These are phyloP conservation scores for Pythium scleroteichum DNA, from an alignment of 352 stramenopile species.

Conservation along the genomic window DNA sequence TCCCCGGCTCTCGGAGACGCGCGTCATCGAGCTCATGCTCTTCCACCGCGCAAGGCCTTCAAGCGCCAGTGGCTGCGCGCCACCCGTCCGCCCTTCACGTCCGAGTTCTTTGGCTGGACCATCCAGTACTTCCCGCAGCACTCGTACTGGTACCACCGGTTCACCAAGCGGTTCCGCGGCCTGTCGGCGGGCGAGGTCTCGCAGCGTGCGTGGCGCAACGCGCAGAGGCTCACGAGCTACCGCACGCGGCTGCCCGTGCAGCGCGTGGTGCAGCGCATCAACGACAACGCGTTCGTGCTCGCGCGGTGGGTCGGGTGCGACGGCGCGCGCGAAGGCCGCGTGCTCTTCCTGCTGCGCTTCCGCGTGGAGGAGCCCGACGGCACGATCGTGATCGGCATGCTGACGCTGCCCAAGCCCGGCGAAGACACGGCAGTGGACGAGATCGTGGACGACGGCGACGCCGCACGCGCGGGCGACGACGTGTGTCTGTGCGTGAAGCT, in stretches of 20 bases:
- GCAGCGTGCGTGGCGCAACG: conserved; percentile 41
- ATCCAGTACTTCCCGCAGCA: conserved; percentile 39
- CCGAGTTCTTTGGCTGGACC: conserved; percentile 51
- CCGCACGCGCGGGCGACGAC: conserved; percentile 37
- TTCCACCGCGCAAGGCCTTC: conserved; percentile 32
- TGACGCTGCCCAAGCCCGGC: conserved; percentile 30
- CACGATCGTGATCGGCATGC: conserved; percentile 42
- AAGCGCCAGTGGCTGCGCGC: conserved; percentile 38
- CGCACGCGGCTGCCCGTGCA: conserved; percentile 29
- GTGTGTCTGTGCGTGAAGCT: conserved; percentile 50
- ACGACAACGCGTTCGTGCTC: conserved; percentile 56
- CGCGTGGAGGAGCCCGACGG: conserved; percentile 42
- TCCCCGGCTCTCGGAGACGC: conserved; percentile 30
- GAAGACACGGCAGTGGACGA: conserved; percentile 3
- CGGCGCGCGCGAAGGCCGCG: conserved; percentile 19
- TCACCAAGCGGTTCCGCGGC: conserved; percentile 47
- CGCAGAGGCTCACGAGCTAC: conserved; percentile 49
- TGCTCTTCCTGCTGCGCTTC: conserved; percentile 48
- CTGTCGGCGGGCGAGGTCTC: conserved; percentile 31
- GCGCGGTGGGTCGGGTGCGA: conserved; percentile 22
- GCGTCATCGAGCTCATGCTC: conserved; percentile 41
- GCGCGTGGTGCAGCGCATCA: conserved; percentile 43
- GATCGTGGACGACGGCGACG: conserved; percentile 9
- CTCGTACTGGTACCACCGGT: conserved; percentile 40
- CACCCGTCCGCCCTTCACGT: conserved; percentile 17